Evolutionary conservation across 176 grass and related monocot genomes (phyloP), one percentile per base, ranked within the genome.

Genomic region (Triticum turgidum): DNA sequence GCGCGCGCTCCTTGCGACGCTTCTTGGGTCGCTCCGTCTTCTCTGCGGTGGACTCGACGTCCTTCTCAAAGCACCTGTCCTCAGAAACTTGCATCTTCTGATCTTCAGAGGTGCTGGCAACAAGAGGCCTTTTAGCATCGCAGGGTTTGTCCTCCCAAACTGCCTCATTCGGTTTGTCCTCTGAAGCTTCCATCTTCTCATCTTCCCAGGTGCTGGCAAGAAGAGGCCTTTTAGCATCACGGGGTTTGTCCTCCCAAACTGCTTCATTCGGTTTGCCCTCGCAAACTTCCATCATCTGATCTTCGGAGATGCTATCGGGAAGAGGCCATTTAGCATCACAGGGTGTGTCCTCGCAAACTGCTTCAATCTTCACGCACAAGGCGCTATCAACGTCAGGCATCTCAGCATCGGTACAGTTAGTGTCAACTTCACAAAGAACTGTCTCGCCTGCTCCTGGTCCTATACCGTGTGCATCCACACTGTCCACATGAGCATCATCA

Each of bases 21-120:
- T 99, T 99, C 85, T 82, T 71, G 58, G 83, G 61, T 6, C 66
- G 75, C 66, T 91, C 83, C 70, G 34, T 54, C 80, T 85, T 98
- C 14, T 70, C 85, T 7, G 67, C 79, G 3, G 32, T 70, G 10
- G 30, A 27, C 4, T 58, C 33, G 4, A 24, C 80, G 39, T 85
- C 86, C 34, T 90, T 82, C 67, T 92, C 37, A 3, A 47, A 85
- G 41, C 77, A 47, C 33, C 78, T 85, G 12, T 87, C 88, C 9
- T 86, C 87, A 1, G 86, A 27, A 20, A 78, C 13, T 10, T 69
- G 10, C 5, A 75, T 67, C 62, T 83, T 64, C 38, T 61, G 44
- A 11, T 37, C 81, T 69, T 69, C 51, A 9, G 33, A 24, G 7
- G 18, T 66, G 62, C 59, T 44, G 82, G 79, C 84, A 51, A 27